Percentiles rank a stretch among this genome's conserved stretches.
Evolutionary conservation across 2,329 filamentous ascomycete genomes (phyloP).

Genomic region (Hypoxylon sp.): DNA sequence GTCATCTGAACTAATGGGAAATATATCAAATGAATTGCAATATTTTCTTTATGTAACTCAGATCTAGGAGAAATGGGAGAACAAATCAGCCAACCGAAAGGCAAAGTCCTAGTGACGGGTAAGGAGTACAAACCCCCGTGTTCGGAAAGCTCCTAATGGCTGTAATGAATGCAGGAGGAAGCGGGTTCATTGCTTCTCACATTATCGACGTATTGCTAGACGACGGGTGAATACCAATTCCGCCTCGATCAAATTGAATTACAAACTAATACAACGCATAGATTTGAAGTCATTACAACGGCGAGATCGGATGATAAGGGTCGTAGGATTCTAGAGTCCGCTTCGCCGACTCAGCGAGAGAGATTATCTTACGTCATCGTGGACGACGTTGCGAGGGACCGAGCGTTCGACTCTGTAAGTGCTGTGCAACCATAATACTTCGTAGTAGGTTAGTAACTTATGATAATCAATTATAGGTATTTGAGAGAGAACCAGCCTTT

Average conservation of each 20-base stretch:
- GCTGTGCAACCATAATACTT: not conserved
- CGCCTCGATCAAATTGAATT: slow-evolving; percentile 40
- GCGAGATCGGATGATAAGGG: slow-evolving; percentile 66
- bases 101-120: slow-evolving; percentile 53
- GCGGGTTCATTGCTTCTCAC: slow-evolving; percentile 69
- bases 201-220: slow-evolving; percentile 64
- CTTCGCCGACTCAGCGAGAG: slow-evolving; percentile 60
- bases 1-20: not conserved
- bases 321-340: slow-evolving; percentile 59
- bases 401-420: slow-evolving; percentile 75
- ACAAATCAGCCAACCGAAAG: slow-evolving; percentile 8
- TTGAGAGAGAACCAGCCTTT: slow-evolving; percentile 68
- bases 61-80: slow-evolving; percentile 14
- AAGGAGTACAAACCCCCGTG: slow-evolving; percentile 12
- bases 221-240: slow-evolving; percentile 53
- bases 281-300: slow-evolving; percentile 62
- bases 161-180: slow-evolving; percentile 59
- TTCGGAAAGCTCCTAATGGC: slow-evolving; percentile 9
- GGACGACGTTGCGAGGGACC: slow-evolving; percentile 77
- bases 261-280: slow-evolving; percentile 60
- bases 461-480: slow-evolving; percentile 48
- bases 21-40: not conserved
- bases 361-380: slow-evolving; percentile 70
- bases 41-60: not conserved
- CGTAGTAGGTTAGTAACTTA: not conserved